Evolutionary conservation across 2,329 filamentous ascomycete species (phyloP).

Genomic region (Zymoseptoria brevis): DNA sequence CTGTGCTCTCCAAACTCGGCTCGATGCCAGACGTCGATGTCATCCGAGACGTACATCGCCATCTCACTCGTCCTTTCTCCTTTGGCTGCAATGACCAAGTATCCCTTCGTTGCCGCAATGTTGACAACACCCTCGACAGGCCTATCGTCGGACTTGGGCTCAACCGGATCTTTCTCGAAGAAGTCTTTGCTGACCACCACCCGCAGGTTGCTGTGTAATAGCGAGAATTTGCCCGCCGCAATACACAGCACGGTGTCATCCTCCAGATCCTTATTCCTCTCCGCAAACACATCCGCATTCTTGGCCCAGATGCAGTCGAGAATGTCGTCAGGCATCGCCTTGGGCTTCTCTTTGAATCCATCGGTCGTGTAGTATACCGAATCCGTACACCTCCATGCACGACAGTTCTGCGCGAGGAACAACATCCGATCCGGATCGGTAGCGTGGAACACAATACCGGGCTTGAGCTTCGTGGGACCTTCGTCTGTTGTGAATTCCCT

Average conservation of each 20-base stretch:
- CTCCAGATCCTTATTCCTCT: constrained; percentile 57
- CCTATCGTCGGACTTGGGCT: constrained; percentile 66
- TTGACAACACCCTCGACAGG: constrained; percentile 73
- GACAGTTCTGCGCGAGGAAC: constrained; percentile 51
- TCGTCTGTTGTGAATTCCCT: constrained; percentile 58
- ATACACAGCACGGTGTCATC: constrained; percentile 72
- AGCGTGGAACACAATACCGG: constrained; percentile 69
- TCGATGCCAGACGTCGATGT: constrained; percentile 79
- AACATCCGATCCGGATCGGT: constrained; percentile 76
- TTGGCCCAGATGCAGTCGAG: constrained; percentile 84
- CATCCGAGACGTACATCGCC: constrained; percentile 80
- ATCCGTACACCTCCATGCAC: constrained; percentile 32
- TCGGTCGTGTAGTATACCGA: constrained; percentile 70
- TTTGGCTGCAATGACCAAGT: constrained; percentile 72
- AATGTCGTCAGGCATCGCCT: constrained; percentile 59
- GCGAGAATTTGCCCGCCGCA: constrained; percentile 62
- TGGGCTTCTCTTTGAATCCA: constrained; percentile 64
- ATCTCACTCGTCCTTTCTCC: constrained; percentile 79
- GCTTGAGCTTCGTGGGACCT: constrained; percentile 48
- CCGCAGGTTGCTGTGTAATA: constrained; percentile 64
- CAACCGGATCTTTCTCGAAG: constrained; percentile 58
- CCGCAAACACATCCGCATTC: constrained; percentile 63
- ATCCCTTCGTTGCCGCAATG: constrained; percentile 77
- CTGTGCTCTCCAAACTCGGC: constrained; percentile 84
- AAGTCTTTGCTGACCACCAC: constrained; percentile 76